These are phyloP conservation scores for Picochlorum sp. DNA, from an alignment of 139 green algal species.

Conservation along the genomic window DNA sequence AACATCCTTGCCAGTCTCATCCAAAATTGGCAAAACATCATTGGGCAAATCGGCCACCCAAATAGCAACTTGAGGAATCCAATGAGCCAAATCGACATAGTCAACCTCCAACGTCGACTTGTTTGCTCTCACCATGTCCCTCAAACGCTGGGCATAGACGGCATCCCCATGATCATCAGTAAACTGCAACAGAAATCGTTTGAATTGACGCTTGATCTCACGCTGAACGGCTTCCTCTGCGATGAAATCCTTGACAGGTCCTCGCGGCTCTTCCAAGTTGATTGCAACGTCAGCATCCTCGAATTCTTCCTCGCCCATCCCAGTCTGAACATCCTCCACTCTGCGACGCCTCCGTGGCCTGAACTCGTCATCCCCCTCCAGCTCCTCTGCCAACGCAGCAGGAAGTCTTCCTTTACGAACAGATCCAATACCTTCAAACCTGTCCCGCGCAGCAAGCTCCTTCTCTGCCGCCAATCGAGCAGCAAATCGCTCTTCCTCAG, in stretches of 20 bases:
- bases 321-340: constrained; percentile 42
- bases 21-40: constrained; percentile 71
- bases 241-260: constrained; percentile 57
- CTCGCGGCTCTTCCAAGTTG: constrained; percentile 47
- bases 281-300: constrained; percentile 35
- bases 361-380: constrained; percentile 34
- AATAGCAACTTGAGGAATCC: constrained; percentile 56
- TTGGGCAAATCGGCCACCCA: constrained; percentile 74
- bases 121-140: constrained; percentile 63
- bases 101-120: constrained; percentile 73
- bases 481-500: constrained; percentile 41
- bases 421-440: constrained; percentile 23
- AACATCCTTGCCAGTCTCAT: constrained; percentile 43
- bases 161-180: constrained; percentile 37
- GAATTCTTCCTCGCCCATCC: constrained; percentile 20
- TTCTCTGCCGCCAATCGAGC: constrained; percentile 62
- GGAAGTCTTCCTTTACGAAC: constrained; percentile 37
- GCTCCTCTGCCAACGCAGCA: constrained; percentile 45
- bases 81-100: constrained; percentile 69
- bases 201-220: constrained; percentile 53
- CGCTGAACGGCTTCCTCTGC: constrained; percentile 43
- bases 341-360: constrained; percentile 36
- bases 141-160: constrained; percentile 51
- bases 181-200: constrained; percentile 55
- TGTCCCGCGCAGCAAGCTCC: constrained; percentile 58